A percentile compares a stretch with the other conserved stretches of the same genome.
phyloP scores from a whole-genome alignment of 1,284 basidiomycete species.

The Thecaphora frezii region DNA sequence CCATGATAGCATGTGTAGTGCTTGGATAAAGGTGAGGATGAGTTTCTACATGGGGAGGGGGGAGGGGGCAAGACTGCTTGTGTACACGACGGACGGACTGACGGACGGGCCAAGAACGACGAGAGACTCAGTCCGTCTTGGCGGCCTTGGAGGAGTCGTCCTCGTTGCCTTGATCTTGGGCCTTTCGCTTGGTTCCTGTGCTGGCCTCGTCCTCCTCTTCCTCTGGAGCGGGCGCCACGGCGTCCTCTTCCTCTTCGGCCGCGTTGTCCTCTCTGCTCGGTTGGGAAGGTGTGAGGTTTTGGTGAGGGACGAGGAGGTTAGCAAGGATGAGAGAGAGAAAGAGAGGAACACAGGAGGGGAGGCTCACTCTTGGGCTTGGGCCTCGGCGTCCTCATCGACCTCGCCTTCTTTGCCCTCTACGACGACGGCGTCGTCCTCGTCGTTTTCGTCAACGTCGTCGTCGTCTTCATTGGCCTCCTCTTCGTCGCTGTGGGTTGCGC shows the following conservation, averaged over 20 bases:
- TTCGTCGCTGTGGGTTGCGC: background rate
- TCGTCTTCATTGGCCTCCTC: conserved; percentile 16
- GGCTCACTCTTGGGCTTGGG: conserved; percentile 20
- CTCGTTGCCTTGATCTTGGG: conserved; percentile 31
- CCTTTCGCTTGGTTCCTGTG: conserved; percentile 28
- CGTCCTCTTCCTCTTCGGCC: conserved; percentile 8
- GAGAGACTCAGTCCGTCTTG: conserved; percentile 20
- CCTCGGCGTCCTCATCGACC: conserved; percentile 23
- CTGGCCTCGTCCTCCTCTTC: conserved; percentile 17
- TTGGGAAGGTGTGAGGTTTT: background rate
- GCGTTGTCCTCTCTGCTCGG: conserved; percentile 12
- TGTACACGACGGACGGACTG: background rate
- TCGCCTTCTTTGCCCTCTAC: conserved; percentile 18
- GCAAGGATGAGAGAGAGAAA: background rate
- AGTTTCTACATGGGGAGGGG: too few relatives aligned
- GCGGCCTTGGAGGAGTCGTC: conserved; percentile 32
- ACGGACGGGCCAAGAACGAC: background rate
- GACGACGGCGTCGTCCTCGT: conserved; percentile 21
- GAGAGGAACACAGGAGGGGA: too few relatives aligned
- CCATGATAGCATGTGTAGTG: too few relatives aligned
- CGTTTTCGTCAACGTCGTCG: conserved; percentile 20
- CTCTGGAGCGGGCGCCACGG: conserved; percentile 8
- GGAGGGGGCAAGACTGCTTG: background rate
- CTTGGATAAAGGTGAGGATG: too few relatives aligned
- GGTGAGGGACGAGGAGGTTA: background rate